These are phyloP conservation scores for Tausonia pullulans DNA, from an alignment of 1,284 basidiomycete genomes.

Conservation along the genomic window DNA sequence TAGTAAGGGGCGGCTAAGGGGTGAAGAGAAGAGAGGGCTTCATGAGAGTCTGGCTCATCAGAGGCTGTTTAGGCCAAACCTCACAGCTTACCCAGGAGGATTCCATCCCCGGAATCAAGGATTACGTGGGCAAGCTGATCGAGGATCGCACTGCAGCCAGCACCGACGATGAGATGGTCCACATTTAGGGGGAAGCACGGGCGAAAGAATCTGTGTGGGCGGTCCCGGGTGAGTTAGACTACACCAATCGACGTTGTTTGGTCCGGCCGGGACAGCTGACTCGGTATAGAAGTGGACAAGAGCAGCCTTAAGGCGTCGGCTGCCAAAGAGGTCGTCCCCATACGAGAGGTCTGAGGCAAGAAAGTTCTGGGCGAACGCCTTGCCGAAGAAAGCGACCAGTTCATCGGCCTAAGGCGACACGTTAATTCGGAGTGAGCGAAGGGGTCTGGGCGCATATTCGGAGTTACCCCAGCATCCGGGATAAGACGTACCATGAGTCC, in stretches of 20 bases:
- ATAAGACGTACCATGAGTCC: slow-evolving; percentile 29
- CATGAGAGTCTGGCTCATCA: slow-evolving; percentile 25
- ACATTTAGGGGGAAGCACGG: slow-evolving; percentile 22
- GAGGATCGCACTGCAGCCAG: slow-evolving; percentile 26
- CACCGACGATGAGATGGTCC: slow-evolving; percentile 24
- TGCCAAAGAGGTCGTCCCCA: slow-evolving; percentile 33
- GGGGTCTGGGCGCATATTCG: not conserved
- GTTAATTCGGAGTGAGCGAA: not conserved
- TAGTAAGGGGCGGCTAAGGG: slow-evolving; percentile 20
- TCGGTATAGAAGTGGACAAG: slow-evolving; percentile 29
- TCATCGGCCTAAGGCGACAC: slow-evolving; percentile 19
- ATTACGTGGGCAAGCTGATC: slow-evolving; percentile 36
- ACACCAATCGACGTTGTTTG: not conserved
- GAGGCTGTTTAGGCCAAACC: slow-evolving; percentile 23
- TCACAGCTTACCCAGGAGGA: slow-evolving; percentile 28
- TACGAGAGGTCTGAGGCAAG: slow-evolving; percentile 26
- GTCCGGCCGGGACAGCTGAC: slow-evolving; percentile 16
- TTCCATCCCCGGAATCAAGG: slow-evolving; percentile 34
- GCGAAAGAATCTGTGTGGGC: slow-evolving; percentile 14
- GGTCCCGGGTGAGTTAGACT: not conserved
- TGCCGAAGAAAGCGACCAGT: slow-evolving; percentile 26
- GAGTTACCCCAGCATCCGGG: too few relatives aligned
- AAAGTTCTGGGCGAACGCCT: slow-evolving; percentile 27
- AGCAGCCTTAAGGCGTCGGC: slow-evolving; percentile 28
- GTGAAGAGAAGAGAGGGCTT: not conserved